Evolutionary conservation across 371 early-diverging fungal species (phyloP), one percentile per base, ranked within the genome.

Genomic region (Parasitella parasitica): DNA sequence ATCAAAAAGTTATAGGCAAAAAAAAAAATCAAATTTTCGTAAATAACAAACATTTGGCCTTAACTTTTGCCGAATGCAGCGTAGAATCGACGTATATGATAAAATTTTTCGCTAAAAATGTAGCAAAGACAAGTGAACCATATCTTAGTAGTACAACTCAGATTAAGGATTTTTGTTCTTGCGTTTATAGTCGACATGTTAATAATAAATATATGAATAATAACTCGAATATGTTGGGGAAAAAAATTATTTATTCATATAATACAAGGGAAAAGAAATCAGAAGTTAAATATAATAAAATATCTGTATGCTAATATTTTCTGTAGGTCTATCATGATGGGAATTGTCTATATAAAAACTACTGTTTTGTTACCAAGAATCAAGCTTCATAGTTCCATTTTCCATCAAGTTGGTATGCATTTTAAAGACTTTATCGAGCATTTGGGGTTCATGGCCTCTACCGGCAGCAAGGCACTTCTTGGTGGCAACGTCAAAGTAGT

Each of bases 401-500:
- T 82, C 74, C 66, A 82, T 39, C 51, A 80, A 66, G 71, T 80
- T 80, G 52, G 70, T 70, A 57, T 82, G 83, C 83, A 82, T 78
- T 68, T 80, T 80, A 69, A 82, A 82, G 9, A 80, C 83, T 68
- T 76, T 80, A 39, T 82, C 83, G 18, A 82, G 74, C 73, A 82
- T 75, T 41, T 82, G 83, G 51, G 83, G 83, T 65, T 82, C 72
- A 63, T 82, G 83, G 54, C 77, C 83, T 64, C 71, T 75, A 32
- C 80, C 83, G 48, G 61, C 71, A 55, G 73, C 73, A 43, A 82
- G 70, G 57, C 83, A 82, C 57, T 77, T 73, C 67, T 77, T 80
- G 55, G 77, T 76, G 39, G 83, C 73, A 51, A 72, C 59, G 35
- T 82, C 80, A 57, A 82, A 70, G 70, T 82, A 82, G 20, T 80